Percentiles rank a stretch among this genome's conserved stretches.
phyloP scores from a whole-genome alignment of 305 asterid species.

The Solanum chacoense region DNA sequence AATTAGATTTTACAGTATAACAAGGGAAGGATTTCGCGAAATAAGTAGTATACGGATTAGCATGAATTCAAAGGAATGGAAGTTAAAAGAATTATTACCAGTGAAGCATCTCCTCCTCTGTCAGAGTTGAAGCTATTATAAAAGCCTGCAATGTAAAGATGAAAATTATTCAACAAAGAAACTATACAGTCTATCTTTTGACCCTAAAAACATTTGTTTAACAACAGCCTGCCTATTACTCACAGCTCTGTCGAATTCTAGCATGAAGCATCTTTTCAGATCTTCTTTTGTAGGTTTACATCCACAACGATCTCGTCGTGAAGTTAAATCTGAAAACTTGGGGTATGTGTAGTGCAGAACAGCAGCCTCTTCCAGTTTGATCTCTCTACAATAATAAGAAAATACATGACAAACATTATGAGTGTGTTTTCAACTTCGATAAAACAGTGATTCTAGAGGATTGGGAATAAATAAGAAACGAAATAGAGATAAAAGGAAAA shows the following conservation, averaged over 20 bases:
- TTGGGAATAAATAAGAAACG: neutral
- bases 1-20: neutral
- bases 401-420: neutral
- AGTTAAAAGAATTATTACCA: conserved; percentile 9
- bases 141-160: conserved; percentile 14
- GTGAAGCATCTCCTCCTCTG: conserved; percentile 22
- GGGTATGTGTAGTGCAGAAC: conserved; percentile 86
- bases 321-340: conserved; percentile 83
- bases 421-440: neutral
- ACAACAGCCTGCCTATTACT: conserved; percentile 18
- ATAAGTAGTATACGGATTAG: neutral
- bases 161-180: neutral
- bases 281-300: conserved; percentile 95
- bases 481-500: neutral
- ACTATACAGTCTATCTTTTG: neutral
- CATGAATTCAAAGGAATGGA: neutral
- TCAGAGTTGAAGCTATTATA: conserved; percentile 20
- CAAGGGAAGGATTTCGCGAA: neutral
- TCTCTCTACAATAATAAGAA: conserved; percentile 43
- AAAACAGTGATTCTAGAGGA: neutral
- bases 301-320: conserved; percentile 93
- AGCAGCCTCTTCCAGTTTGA: conserved; percentile 85
- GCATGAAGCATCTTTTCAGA: conserved; percentile 86
- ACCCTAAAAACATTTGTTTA: neutral
- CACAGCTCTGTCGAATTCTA: conserved; percentile 90